These are phyloP conservation scores for Eucommia ulmoides DNA, from an alignment of 257 asterid genomes.

Conservation along the genomic window DNA sequence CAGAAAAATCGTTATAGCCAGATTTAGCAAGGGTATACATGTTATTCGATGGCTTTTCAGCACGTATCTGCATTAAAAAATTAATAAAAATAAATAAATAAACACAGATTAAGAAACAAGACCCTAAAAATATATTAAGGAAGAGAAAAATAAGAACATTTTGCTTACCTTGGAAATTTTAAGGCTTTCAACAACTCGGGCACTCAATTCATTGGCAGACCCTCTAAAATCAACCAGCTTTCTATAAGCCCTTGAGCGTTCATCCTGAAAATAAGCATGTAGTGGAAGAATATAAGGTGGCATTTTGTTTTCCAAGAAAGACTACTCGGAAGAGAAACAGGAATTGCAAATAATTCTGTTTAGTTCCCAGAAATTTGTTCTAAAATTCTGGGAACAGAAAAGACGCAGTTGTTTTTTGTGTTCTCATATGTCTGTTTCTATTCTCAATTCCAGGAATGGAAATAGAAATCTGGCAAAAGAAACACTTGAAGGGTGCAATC, in stretches of 20 bases:
- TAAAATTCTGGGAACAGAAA: too few relatives aligned
- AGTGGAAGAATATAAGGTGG: too few relatives aligned
- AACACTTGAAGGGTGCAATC: too few relatives aligned
- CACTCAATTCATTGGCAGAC: conserved; percentile 64
- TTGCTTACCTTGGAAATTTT: conserved; percentile 79
- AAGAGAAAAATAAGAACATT: conserved; percentile 2
- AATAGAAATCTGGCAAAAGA: too few relatives aligned
- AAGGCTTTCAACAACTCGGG: conserved; percentile 58
- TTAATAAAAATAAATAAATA: too few relatives aligned
- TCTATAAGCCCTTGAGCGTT: conserved; percentile 51
- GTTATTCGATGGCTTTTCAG: conserved; percentile 49
- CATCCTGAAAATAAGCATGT: conserved; percentile 45
- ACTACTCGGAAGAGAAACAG: too few relatives aligned
- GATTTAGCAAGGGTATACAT: not conserved
- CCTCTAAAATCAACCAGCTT: conserved; percentile 72
- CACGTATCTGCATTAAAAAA: conserved; percentile 55
- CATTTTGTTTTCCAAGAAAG: too few relatives aligned
- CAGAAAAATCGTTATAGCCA: conserved; percentile 25
- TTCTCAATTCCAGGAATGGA: too few relatives aligned
- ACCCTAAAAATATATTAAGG: conserved; percentile 9
- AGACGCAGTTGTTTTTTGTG: too few relatives aligned
- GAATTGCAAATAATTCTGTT: too few relatives aligned
- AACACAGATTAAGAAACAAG: conserved; percentile 4
- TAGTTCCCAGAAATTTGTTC: too few relatives aligned
- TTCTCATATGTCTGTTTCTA: too few relatives aligned